phyloP scores from a whole-genome alignment of 495 filamentous ascomycete species.

The Oidiodendron maius region DNA sequence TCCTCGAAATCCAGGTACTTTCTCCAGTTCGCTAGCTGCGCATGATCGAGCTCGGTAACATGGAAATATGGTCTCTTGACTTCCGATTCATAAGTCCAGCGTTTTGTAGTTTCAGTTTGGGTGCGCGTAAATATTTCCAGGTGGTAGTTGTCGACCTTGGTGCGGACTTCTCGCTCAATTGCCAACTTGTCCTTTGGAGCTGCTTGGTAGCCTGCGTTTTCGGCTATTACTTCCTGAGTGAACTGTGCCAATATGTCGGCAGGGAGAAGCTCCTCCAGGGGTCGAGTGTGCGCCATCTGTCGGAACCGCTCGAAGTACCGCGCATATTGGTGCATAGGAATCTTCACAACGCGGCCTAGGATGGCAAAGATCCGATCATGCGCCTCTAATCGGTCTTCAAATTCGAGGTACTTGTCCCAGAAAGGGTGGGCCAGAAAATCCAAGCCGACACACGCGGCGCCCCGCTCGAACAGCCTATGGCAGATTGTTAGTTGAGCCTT shows the following conservation, averaged over 20 bases:
- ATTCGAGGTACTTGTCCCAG: constrained; percentile 99
- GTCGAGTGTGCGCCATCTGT: constrained; percentile 65
- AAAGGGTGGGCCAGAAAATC: constrained; percentile 94
- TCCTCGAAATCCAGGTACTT: constrained; percentile 98
- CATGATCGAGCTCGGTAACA: constrained; percentile 83
- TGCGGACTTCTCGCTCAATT: constrained; percentile 75
- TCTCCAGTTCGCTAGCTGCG: constrained; percentile 85
- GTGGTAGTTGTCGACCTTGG: constrained; percentile 73
- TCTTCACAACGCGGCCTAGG: constrained; percentile 77
- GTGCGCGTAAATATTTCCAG: constrained; percentile 76
- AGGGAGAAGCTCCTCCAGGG: constrained; percentile 66
- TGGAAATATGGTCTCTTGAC: constrained; percentile 98
- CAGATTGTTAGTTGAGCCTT: constrained; percentile 46
- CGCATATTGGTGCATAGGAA: constrained; percentile 95
- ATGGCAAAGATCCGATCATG: constrained; percentile 84
- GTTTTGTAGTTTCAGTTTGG: constrained; percentile 83
- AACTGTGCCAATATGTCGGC: constrained; percentile 63
- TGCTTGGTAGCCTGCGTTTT: constrained; percentile 36
- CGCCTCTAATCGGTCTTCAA: constrained; percentile 83
- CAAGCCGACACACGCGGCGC: constrained; percentile 74
- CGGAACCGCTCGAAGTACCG: constrained; percentile 92
- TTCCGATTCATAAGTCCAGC: constrained; percentile 92
- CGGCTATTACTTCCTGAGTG: constrained; percentile 61
- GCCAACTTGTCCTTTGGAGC: constrained; percentile 60
- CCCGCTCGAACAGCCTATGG: constrained; percentile 86